Conservation (phyloP, 306 rosid genomes). For the Carpinus fangiana region DNA sequence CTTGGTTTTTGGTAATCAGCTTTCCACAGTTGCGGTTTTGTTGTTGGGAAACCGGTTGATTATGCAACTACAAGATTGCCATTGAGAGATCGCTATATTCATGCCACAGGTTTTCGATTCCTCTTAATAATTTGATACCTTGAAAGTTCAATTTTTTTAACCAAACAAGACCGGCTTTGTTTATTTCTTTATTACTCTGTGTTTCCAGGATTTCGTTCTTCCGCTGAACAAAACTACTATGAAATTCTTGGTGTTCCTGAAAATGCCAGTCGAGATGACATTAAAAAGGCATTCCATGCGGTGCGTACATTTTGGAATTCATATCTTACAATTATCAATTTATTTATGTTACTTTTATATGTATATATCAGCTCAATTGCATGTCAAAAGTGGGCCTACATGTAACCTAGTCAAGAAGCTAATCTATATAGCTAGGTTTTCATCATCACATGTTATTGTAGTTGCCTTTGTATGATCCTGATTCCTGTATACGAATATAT, state of each 20-base stretch:
- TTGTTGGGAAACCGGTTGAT: conserved; percentile 33
- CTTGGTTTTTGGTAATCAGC: conserved; percentile 36
- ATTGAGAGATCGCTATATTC: conserved; percentile 49
- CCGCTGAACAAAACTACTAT: conserved; percentile 59
- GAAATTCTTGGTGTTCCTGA: conserved; percentile 64
- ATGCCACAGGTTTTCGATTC: conserved; percentile 59
- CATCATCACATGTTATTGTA: background rate
- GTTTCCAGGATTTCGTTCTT: conserved; percentile 46
- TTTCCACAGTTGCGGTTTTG: conserved; percentile 43
- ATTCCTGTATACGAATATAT: background rate
- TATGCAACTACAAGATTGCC: conserved; percentile 26
- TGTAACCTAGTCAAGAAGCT: background rate
- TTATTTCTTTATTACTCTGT: conserved; percentile 19
- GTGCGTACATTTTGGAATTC: conserved; percentile 48
- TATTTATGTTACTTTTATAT: background rate
- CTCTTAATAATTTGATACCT: background rate
- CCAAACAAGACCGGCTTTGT: background rate
- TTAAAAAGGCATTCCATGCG: conserved; percentile 70
- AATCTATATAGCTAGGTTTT: background rate
- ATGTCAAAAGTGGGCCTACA: background rate
- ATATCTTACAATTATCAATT: background rate
- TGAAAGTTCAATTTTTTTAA: background rate
- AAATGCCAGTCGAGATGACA: conserved; percentile 70
- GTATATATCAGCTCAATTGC: background rate
- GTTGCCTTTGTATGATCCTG: background rate